These are phyloP conservation scores for Umbelopsis sp. DNA, from an alignment of 192 early-diverging fungal genomes.

Conservation along the genomic window DNA sequence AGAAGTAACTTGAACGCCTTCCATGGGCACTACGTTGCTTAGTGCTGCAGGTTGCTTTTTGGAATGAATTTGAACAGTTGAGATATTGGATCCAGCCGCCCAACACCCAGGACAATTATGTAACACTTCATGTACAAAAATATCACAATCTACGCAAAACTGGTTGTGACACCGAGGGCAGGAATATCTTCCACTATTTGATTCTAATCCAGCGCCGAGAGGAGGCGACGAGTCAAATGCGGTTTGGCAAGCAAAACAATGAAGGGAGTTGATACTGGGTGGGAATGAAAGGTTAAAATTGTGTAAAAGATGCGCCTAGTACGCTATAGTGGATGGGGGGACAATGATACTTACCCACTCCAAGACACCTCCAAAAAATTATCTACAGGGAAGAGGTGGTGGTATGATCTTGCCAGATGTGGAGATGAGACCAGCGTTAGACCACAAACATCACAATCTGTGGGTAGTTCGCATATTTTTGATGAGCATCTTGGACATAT, in stretches of 20 bases:
- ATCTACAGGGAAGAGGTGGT: slow-evolving; percentile 91
- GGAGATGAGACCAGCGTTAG: slow-evolving; percentile 89
- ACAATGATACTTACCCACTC: slow-evolving; percentile 41
- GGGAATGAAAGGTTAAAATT: neutral
- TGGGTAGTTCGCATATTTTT: slow-evolving; percentile 87
- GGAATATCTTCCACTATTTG: slow-evolving; percentile 30
- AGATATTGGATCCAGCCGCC: slow-evolving; percentile 33
- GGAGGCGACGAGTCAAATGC: slow-evolving; percentile 37
- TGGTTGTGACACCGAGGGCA: slow-evolving; percentile 77
- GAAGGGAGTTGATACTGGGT: slow-evolving; percentile 38
- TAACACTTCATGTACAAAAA: slow-evolving; percentile 90
- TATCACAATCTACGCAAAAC: slow-evolving; percentile 92
- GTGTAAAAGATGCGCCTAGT: too few relatives aligned
- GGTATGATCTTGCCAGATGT: slow-evolving; percentile 89
- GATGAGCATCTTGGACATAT: slow-evolving; percentile 83
- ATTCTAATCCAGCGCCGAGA: slow-evolving; percentile 13
- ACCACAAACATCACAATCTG: slow-evolving; percentile 89
- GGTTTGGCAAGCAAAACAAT: slow-evolving; percentile 54
- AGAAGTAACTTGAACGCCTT: slow-evolving; percentile 11
- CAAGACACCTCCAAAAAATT: slow-evolving; percentile 73
- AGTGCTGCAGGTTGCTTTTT: neutral
- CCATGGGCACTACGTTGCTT: neutral
- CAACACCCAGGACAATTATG: slow-evolving; percentile 86
- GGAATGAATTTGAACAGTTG: slow-evolving; percentile 11
- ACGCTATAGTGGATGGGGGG: too few relatives aligned